Conservation (phyloP, 176 grass and related monocot genomes). For the Ananas comosus region DNA sequence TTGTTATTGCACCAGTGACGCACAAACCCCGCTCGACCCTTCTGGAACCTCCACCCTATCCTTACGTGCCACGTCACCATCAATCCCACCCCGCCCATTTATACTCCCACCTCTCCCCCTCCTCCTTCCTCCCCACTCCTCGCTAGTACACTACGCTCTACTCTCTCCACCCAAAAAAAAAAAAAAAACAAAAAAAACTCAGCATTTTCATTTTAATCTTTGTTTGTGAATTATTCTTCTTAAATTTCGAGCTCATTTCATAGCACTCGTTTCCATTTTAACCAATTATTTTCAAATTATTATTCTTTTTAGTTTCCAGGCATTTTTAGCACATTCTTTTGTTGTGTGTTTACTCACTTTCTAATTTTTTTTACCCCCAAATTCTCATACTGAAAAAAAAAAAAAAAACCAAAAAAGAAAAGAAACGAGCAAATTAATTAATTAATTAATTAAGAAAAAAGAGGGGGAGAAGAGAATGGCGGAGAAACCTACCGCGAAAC, state of each 20-base stretch:
- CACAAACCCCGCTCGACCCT: too few relatives aligned
- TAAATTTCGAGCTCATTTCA: neutral
- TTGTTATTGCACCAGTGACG: too few relatives aligned
- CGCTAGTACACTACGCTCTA: too few relatives aligned
- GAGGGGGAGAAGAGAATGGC: slow-evolving; percentile 4
- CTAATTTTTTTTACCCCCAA: neutral
- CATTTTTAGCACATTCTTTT: neutral
- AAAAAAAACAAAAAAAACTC: neutral
- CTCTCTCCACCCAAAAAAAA: too few relatives aligned
- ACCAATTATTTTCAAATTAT: neutral
- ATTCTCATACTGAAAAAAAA: neutral
- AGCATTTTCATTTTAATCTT: neutral
- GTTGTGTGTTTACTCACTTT: neutral
- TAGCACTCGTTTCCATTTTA: neutral
- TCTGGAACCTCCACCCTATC: too few relatives aligned
- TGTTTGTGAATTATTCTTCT: neutral
- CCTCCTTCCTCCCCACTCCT: too few relatives aligned
- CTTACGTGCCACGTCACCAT: too few relatives aligned
- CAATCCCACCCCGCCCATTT: too few relatives aligned
- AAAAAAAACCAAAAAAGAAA: neutral
- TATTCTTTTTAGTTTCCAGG: neutral
- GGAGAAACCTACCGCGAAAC: slow-evolving; percentile 16
- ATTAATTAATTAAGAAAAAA: neutral
- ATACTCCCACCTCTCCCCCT: too few relatives aligned
- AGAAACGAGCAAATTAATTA: neutral